A percentile compares a stretch with the other conserved stretches of the same genome.
phyloP scores from a whole-genome alignment of 2,329 filamentous ascomycete genomes.

The Geosmithia flava region DNA sequence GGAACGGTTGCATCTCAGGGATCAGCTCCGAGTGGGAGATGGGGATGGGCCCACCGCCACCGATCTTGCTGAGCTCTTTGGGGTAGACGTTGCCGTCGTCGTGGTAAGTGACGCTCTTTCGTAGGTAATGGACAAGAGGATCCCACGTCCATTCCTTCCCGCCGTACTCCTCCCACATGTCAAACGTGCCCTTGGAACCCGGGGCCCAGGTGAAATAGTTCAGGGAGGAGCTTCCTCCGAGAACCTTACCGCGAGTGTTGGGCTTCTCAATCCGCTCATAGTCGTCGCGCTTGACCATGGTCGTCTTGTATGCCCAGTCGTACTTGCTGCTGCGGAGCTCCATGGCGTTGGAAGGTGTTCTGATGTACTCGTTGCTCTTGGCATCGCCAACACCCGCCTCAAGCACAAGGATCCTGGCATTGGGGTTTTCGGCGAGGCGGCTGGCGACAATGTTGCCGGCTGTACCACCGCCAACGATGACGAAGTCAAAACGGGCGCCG shows the following conservation, averaged over 20 bases:
- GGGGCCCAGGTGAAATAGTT: slow-evolving; percentile 56
- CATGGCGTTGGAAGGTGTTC: slow-evolving; percentile 38
- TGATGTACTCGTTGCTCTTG: slow-evolving; percentile 34
- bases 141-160: slow-evolving; percentile 56
- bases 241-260: slow-evolving; percentile 46
- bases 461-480: slow-evolving; percentile 21
- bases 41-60: slow-evolving; percentile 35
- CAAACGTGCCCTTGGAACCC: slow-evolving; percentile 43
- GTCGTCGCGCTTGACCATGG: slow-evolving; percentile 44
- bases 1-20: slow-evolving; percentile 37
- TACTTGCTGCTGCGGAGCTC: slow-evolving; percentile 40
- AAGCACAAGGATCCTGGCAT: slow-evolving; percentile 29
- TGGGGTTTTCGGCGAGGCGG: slow-evolving; percentile 20
- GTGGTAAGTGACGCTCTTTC: slow-evolving; percentile 44
- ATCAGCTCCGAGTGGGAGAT: slow-evolving; percentile 42
- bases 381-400: slow-evolving; percentile 37
- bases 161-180: slow-evolving; percentile 61
- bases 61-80: slow-evolving; percentile 34
- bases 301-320: slow-evolving; percentile 51
- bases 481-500: slow-evolving; percentile 10
- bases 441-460: slow-evolving; percentile 22
- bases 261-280: slow-evolving; percentile 51
- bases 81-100: slow-evolving; percentile 36
- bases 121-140: slow-evolving; percentile 33
- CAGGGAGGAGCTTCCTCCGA: slow-evolving; percentile 43